These are phyloP conservation scores for button mushroom (Agaricus bisporus) DNA, from an alignment of 768 basidiomycete species.

Conservation along the genomic window DNA sequence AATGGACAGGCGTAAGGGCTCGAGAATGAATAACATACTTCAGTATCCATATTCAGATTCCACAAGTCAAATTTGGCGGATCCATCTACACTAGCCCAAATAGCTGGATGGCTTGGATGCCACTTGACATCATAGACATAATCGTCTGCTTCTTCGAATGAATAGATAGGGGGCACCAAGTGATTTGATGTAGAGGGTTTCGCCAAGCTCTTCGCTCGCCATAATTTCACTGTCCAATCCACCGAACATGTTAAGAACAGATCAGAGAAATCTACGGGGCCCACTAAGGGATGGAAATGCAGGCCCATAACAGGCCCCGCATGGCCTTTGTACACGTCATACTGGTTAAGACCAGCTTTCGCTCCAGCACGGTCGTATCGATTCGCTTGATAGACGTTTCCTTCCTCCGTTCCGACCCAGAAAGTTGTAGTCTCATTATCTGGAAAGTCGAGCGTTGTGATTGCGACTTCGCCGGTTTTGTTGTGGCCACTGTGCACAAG, in stretches of 20 bases:
- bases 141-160: conserved; percentile 97
- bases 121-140: conserved; percentile 99
- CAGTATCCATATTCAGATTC: conserved; percentile 96
- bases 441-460: conserved; percentile 91
- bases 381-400: conserved; percentile 94
- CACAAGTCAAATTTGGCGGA: conserved; percentile 94
- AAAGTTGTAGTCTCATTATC: conserved; percentile 96
- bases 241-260: conserved; percentile 89
- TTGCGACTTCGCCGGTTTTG: conserved; percentile 95
- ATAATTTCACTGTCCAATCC: conserved; percentile 98
- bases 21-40: conserved; percentile 50
- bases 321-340: conserved; percentile 91
- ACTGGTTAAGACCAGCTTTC: conserved; percentile 91
- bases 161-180: conserved; percentile 71
- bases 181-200: conserved; percentile 56
- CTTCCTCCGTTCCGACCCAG: conserved; percentile 98
- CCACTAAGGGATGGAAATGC: conserved; percentile 88
- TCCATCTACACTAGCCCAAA: conserved; percentile 93
- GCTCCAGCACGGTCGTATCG: conserved; percentile 95
- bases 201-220: conserved; percentile 76
- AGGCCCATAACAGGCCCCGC: conserved; percentile 91
- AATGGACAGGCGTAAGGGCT: neutral
- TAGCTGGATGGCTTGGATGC: conserved; percentile 93
- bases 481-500: conserved; percentile 85
- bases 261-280: conserved; percentile 93